A percentile compares a stretch with the other conserved stretches of the same genome.
phyloP scores from a whole-genome alignment of 2,329 filamentous ascomycete species.

The Grosmannia serpens region DNA sequence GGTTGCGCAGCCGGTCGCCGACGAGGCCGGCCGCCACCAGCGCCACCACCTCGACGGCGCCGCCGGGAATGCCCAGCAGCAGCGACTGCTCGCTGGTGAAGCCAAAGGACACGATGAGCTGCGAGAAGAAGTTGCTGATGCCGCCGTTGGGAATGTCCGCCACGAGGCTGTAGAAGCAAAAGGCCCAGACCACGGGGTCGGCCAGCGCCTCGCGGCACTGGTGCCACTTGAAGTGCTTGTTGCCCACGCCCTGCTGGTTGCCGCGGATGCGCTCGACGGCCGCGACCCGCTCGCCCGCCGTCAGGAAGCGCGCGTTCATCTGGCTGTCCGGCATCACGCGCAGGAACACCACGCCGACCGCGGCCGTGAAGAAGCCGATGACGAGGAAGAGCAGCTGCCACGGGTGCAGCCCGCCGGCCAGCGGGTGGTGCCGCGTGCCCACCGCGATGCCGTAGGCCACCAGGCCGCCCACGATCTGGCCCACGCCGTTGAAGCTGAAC shows the following conservation, averaged over 20 bases:
- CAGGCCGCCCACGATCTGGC: constrained; percentile 27
- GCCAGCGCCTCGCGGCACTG: constrained; percentile 36
- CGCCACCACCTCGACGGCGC: constrained; percentile 43
- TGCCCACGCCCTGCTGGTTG: constrained; percentile 57
- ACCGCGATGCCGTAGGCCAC: constrained; percentile 31
- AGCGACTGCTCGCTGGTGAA: constrained; percentile 51
- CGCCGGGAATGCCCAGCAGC: constrained; percentile 53
- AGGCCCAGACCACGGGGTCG: constrained; percentile 26
- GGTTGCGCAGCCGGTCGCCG: constrained; percentile 43
- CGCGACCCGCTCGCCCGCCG: constrained; percentile 46
- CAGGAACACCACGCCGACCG: constrained; percentile 35
- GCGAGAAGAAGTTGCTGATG: constrained; percentile 26
- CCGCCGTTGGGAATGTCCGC: constrained; percentile 25
- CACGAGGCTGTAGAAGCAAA: constrained; percentile 22
- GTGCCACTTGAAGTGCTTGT: constrained; percentile 54
- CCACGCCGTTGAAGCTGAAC: constrained; percentile 46
- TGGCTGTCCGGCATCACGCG: constrained; percentile 34
- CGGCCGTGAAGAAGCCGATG: constrained; percentile 38
- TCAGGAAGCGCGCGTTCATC: constrained; percentile 33
- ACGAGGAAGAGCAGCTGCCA: constrained; percentile 55
- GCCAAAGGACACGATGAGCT: constrained; percentile 42
- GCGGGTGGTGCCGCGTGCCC: constrained; percentile 30
- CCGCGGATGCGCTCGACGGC: constrained; percentile 40
- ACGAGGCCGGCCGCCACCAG: constrained; percentile 27
- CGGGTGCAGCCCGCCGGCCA: constrained; percentile 29